Conservation (phyloP, 371 early-diverging fungal species). For the Neoconidiobolus thromboides region DNA sequence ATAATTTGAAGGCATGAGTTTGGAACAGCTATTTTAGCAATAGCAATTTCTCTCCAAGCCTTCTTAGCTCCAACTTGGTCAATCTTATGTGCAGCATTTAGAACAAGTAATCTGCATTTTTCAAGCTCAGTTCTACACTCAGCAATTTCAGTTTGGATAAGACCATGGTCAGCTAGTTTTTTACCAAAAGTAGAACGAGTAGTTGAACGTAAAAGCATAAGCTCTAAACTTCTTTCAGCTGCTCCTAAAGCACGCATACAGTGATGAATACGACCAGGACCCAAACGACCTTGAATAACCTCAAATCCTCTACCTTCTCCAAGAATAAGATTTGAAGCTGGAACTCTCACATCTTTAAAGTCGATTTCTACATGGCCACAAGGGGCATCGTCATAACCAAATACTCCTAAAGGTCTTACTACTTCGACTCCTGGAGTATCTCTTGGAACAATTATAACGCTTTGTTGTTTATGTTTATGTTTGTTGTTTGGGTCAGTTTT, state of each 20-base stretch:
- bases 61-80: constrained; percentile 71
- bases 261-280: constrained; percentile 32
- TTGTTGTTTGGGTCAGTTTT: constrained; percentile 53
- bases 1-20: constrained; percentile 45
- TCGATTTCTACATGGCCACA: constrained; percentile 85
- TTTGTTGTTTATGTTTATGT: constrained; percentile 66
- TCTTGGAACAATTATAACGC: constrained; percentile 75
- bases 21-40: constrained; percentile 84
- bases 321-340: constrained; percentile 63
- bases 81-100: constrained; percentile 75
- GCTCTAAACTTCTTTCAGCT: constrained; percentile 79
- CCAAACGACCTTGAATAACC: constrained; percentile 87
- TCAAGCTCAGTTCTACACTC: constrained; percentile 78
- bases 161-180: constrained; percentile 57
- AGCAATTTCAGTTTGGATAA: constrained; percentile 59
- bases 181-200: constrained; percentile 77
- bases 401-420: constrained; percentile 68
- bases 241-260: constrained; percentile 89
- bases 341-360: constrained; percentile 79
- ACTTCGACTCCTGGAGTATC: constrained; percentile 70
- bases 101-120: constrained; percentile 68
- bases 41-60: constrained; percentile 79
- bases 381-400: constrained; percentile 91
- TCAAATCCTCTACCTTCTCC: constrained; percentile 96
- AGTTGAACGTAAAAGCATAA: constrained; percentile 70